Evolutionary conservation across 2,329 filamentous ascomycete genomes (phyloP).

Genomic region (Aspergillus texensis): DNA sequence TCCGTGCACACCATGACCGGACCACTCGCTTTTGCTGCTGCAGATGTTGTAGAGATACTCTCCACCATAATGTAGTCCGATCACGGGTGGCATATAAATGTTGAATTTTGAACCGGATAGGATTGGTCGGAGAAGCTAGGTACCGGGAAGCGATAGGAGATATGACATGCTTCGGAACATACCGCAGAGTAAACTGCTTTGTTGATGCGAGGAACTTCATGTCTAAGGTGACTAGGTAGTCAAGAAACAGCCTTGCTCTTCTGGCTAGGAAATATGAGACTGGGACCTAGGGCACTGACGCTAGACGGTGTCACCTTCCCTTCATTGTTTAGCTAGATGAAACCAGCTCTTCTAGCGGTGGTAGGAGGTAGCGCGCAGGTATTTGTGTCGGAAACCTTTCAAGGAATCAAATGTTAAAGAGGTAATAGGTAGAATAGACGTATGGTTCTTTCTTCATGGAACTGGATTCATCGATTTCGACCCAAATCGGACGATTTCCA

Average conservation of each 20-base stretch:
- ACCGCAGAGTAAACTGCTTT: slow-evolving; percentile 29
- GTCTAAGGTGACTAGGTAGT: background rate
- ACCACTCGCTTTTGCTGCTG: slow-evolving; percentile 46
- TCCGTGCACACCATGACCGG: slow-evolving; percentile 49
- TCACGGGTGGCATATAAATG: slow-evolving; percentile 42
- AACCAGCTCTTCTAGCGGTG: background rate
- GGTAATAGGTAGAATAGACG: background rate
- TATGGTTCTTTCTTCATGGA: background rate
- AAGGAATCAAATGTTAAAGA: background rate
- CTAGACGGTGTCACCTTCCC: background rate
- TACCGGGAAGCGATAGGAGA: slow-evolving; percentile 36
- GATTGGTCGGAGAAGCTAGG: slow-evolving; percentile 30
- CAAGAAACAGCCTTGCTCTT: background rate
- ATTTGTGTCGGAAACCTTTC: background rate
- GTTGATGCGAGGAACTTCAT: slow-evolving; percentile 25
- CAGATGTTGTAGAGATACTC: slow-evolving; percentile 37
- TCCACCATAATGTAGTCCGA: slow-evolving; percentile 53
- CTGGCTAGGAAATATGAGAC: background rate
- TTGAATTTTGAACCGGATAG: slow-evolving; percentile 41
- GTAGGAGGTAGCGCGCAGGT: background rate
- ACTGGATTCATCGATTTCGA: background rate
- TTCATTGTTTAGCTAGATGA: background rate
- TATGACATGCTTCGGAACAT: slow-evolving; percentile 24
- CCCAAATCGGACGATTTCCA: background rate
- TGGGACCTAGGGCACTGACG: background rate